Conservation (phyloP, 2,329 filamentous ascomycete species). For the Stagonosporopsis cucurbitacearum region DNA sequence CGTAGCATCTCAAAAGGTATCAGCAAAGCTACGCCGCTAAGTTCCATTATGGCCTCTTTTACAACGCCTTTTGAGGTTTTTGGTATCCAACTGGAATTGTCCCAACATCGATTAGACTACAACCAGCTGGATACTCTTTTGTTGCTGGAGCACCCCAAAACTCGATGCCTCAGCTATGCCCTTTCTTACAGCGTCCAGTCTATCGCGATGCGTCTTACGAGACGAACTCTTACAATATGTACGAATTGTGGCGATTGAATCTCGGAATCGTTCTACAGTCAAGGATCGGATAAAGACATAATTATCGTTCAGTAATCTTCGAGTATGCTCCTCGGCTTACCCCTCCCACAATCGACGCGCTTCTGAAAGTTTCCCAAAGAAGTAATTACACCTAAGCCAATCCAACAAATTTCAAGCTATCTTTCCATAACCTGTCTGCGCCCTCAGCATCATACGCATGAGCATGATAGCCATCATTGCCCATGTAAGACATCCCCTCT, state of each 20-base stretch:
- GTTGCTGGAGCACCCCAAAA: no score
- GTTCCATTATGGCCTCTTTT: no score
- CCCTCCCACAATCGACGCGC: background rate
- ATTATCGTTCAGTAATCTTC: background rate
- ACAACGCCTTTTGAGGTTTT: no score
- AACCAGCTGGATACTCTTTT: no score
- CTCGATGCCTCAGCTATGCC: no score
- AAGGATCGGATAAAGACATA: background rate
- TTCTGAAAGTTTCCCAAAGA: background rate
- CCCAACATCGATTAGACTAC: no score
- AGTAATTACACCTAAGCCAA: constrained; percentile 4
- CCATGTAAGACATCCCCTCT: constrained; percentile 15
- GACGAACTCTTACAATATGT: no score
- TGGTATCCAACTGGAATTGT: no score
- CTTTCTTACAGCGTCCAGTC: no score
- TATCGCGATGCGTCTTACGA: no score
- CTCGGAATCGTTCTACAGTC: background rate
- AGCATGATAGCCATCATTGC: constrained; percentile 24
- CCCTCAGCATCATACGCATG: constrained; percentile 36
- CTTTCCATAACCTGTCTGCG: constrained; percentile 43
- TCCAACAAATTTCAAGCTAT: constrained; percentile 26
- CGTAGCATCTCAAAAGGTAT: no score
- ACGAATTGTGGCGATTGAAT: background rate
- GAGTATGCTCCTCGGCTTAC: background rate
- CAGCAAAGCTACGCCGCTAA: no score